A percentile compares a stretch with the other conserved stretches of the same genome.
Evolutionary conservation across 75 land plant genomes (phyloP).

Genomic region (Ceratopteris richardii): DNA sequence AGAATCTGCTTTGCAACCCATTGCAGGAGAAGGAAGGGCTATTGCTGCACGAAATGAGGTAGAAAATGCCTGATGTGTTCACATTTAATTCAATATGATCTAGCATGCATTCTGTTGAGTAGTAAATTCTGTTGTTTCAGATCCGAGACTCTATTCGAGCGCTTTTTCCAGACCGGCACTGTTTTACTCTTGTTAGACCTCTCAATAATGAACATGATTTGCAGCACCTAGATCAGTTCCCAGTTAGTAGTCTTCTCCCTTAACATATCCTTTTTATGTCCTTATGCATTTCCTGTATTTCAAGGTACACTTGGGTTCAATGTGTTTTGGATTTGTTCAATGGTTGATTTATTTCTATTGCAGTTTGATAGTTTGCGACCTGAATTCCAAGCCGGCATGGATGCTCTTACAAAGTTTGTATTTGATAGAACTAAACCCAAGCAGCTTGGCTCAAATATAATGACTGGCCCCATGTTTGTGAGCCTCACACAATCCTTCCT

Average conservation of each 20-base stretch:
- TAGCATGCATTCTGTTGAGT: not conserved
- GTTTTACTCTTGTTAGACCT: conserved; percentile 88
- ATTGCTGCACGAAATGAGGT: conserved; percentile 92
- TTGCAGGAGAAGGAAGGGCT: conserved; percentile 68
- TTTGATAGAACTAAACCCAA: conserved; percentile 94
- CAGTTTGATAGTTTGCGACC: conserved; percentile 85
- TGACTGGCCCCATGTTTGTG: conserved; percentile 92
- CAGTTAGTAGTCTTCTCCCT: conserved; percentile 33
- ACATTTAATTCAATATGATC: not conserved
- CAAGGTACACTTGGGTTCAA: too few relatives aligned
- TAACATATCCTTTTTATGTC: not conserved
- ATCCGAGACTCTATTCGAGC: conserved; percentile 93
- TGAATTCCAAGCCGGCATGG: conserved; percentile 78
- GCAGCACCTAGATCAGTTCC: conserved; percentile 81
- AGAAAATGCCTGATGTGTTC: not conserved
- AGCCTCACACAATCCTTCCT: conserved; percentile 83
- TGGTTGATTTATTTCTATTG: conserved; percentile 5
- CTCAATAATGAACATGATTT: conserved; percentile 80
- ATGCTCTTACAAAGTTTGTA: conserved; percentile 78
- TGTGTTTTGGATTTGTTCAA: too few relatives aligned
- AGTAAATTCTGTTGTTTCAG: too few relatives aligned
- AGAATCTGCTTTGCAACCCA: conserved; percentile 80
- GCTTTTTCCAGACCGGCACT: conserved; percentile 93
- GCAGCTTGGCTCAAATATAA: conserved; percentile 79
- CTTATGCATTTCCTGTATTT: not conserved